Conservation (phyloP, 306 rosid genomes). For the Sicyos baderoa region DNA sequence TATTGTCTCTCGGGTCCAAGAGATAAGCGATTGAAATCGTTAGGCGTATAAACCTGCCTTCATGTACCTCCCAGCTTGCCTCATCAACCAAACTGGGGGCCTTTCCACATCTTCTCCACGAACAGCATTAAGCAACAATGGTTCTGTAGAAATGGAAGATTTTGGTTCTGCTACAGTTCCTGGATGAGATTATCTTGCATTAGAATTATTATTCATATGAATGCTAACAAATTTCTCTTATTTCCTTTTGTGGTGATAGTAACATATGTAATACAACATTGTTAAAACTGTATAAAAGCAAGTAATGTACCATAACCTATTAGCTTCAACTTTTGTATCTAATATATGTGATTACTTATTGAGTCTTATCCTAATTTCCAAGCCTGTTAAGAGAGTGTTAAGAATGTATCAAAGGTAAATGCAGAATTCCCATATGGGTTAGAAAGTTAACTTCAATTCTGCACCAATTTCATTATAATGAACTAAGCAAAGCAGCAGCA, state of each 20-base stretch:
- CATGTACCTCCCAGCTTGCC: conserved; percentile 99
- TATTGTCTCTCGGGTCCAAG: neutral
- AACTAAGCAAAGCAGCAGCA: neutral
- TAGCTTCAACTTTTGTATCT: neutral
- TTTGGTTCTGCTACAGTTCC: conserved; percentile 64
- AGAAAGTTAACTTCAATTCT: neutral
- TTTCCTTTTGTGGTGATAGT: neutral
- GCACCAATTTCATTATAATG: neutral
- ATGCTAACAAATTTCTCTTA: neutral
- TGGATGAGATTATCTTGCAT: conserved; percentile 21
- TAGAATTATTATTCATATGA: conserved; percentile 18
- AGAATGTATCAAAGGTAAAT: neutral
- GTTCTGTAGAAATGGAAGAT: conserved; percentile 42
- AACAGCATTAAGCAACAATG: conserved; percentile 79
- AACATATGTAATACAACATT: neutral
- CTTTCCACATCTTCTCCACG: conserved; percentile 75
- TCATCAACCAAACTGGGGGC: conserved; percentile 99
- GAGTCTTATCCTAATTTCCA: no score
- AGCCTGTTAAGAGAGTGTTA: no score
- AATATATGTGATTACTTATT: neutral
- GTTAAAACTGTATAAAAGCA: neutral
- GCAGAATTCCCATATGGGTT: neutral
- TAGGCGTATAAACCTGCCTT: conserved; percentile 71
- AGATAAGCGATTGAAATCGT: conserved; percentile 7
- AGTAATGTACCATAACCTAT: neutral